Conservation (phyloP, 345 rosid genomes). For the Anastatica hierochuntica region DNA sequence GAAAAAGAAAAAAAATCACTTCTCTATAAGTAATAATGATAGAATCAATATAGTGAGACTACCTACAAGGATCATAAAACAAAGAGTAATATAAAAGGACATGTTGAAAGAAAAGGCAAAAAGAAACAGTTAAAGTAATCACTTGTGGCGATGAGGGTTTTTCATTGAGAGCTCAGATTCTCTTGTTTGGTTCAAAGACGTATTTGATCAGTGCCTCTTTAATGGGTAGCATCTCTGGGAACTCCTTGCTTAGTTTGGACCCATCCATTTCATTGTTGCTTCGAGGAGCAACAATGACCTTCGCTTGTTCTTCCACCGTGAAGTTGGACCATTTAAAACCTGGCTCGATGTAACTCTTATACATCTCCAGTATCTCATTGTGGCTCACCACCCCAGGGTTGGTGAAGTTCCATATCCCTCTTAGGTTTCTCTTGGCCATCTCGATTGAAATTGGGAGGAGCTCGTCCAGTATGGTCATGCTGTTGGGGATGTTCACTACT, state of each 20-base stretch:
- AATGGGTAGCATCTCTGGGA: constrained; percentile 42
- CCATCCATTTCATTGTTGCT: constrained; percentile 59
- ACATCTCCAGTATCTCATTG: constrained; percentile 49
- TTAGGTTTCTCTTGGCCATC: constrained; percentile 48
- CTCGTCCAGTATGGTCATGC: too few relatives aligned
- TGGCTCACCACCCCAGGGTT: constrained; percentile 54
- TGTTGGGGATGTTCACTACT: too few relatives aligned
- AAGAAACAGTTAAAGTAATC: not conserved
- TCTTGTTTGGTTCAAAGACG: too few relatives aligned
- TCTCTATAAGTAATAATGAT: constrained; percentile 21
- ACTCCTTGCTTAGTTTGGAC: constrained; percentile 40
- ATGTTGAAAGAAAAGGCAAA: not conserved
- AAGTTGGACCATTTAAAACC: constrained; percentile 40
- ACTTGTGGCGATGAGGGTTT: not conserved
- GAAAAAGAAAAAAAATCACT: constrained; percentile 8
- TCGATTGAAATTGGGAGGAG: too few relatives aligned
- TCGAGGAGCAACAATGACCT: constrained; percentile 43
- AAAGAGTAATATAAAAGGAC: constrained; percentile 5
- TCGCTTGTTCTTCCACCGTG: constrained; percentile 45
- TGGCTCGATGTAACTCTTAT: constrained; percentile 36
- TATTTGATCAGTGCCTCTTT: constrained; percentile 44
- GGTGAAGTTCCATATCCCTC: constrained; percentile 55
- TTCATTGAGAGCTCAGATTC: constrained; percentile 20
- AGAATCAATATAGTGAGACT: constrained; percentile 24
- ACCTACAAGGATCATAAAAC: too few relatives aligned